phyloP scores from a whole-genome alignment of 2,329 filamentous ascomycete species.

The Penicillium concentricum region DNA sequence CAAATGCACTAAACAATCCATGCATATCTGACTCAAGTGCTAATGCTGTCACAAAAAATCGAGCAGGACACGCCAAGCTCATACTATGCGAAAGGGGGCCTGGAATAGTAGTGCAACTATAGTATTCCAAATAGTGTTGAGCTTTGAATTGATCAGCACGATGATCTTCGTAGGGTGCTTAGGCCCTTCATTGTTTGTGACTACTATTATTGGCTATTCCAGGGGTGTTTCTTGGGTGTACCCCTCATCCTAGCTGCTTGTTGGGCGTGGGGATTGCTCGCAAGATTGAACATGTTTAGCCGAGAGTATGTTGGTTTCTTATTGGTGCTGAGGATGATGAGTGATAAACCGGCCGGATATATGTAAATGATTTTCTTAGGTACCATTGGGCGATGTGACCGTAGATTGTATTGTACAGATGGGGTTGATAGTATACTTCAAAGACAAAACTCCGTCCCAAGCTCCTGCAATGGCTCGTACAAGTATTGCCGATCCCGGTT shows the following conservation, averaged over 20 bases:
- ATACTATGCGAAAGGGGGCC: background rate
- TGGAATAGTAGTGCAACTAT: background rate
- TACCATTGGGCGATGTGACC: slow-evolving; percentile 9
- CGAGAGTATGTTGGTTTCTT: background rate
- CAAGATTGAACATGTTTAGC: background rate
- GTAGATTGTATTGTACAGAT: slow-evolving; percentile 22
- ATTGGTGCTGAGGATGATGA: background rate
- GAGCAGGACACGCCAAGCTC: background rate
- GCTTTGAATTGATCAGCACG: background rate
- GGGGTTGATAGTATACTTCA: slow-evolving; percentile 15
- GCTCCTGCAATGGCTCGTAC: slow-evolving; percentile 25
- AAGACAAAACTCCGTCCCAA: slow-evolving; percentile 24
- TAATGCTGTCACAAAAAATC: background rate
- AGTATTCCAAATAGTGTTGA: background rate
- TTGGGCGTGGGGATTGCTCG: background rate
- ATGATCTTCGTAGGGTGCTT: background rate
- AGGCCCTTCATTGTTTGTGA: background rate
- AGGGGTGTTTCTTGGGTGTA: background rate
- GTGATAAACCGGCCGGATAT: background rate
- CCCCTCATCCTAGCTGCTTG: background rate
- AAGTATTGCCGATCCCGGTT: slow-evolving; percentile 11
- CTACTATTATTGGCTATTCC: background rate
- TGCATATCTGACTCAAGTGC: background rate
- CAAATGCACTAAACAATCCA: background rate
- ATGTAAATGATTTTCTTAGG: slow-evolving; percentile 1